These are phyloP conservation scores for Sordariomycetes sp. DNA, from an alignment of 2,329 filamentous ascomycete species.

Conservation along the genomic window DNA sequence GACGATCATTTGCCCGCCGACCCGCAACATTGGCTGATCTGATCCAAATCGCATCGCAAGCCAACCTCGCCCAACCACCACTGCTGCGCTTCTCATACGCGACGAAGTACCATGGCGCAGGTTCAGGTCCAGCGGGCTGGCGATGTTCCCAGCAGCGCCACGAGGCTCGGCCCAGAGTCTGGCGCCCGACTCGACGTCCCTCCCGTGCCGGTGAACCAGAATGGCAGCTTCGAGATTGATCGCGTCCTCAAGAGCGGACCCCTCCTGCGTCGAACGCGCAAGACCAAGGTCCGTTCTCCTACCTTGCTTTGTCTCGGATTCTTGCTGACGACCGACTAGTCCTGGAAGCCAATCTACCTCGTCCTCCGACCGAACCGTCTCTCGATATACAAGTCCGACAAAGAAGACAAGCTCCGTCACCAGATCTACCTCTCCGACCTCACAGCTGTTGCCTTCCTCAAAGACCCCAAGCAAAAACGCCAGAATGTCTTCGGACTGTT, in stretches of 20 bases:
- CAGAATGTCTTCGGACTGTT: slow-evolving; percentile 88
- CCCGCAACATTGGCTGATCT: no score
- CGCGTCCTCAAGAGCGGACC: slow-evolving; percentile 84
- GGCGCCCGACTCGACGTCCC: slow-evolving; percentile 37
- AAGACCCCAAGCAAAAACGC: slow-evolving; percentile 79
- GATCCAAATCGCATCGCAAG: neutral
- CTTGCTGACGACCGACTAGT: slow-evolving; percentile 45
- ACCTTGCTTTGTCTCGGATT: slow-evolving; percentile 3
- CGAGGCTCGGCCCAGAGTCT: slow-evolving; percentile 5
- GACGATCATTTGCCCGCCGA: no score
- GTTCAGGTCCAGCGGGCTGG: slow-evolving; percentile 1
- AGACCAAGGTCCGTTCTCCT: slow-evolving; percentile 66
- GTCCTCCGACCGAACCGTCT: slow-evolving; percentile 85
- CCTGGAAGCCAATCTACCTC: slow-evolving; percentile 84
- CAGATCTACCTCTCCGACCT: slow-evolving; percentile 84
- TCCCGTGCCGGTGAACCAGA: slow-evolving; percentile 83
- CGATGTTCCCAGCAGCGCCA: neutral
- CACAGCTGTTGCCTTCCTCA: slow-evolving; percentile 81
- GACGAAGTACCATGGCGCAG: no score
- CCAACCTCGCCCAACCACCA: no score
- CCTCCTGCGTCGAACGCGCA: slow-evolving; percentile 80
- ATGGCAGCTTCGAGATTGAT: slow-evolving; percentile 94
- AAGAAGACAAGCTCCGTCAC: slow-evolving; percentile 81
- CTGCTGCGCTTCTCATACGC: no score
- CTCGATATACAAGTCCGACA: slow-evolving; percentile 86